Evolutionary conservation across 2,329 filamentous ascomycete genomes (phyloP).

Genomic region (Phoma sp.): DNA sequence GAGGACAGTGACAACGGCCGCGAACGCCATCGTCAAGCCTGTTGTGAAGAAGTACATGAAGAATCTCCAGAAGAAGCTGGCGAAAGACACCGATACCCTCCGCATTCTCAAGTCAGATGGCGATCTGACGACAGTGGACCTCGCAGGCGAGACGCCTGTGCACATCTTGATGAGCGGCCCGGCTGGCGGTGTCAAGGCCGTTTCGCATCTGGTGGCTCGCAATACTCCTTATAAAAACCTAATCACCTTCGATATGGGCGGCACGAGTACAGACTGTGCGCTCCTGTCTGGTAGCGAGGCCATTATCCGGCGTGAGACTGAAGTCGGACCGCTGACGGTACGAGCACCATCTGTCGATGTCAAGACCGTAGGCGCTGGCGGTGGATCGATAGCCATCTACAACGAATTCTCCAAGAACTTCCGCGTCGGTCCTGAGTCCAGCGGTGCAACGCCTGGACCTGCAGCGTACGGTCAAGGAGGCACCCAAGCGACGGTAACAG

Average conservation of each 20-base stretch:
- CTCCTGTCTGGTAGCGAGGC: constrained; percentile 53
- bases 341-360: constrained; percentile 57
- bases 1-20: constrained; percentile 55
- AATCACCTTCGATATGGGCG: constrained; percentile 60
- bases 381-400: constrained; percentile 57
- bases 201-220: constrained; percentile 54
- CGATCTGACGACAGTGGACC: constrained; percentile 53
- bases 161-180: constrained; percentile 58
- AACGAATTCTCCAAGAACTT: constrained; percentile 56
- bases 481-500: constrained; percentile 55
- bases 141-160: constrained; percentile 56
- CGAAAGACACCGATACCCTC: constrained; percentile 52
- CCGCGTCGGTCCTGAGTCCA: constrained; percentile 59
- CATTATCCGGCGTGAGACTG: constrained; percentile 54
- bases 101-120: constrained; percentile 59
- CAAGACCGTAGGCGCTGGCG: constrained; percentile 57
- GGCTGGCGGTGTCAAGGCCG: constrained; percentile 58
- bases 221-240: constrained; percentile 56
- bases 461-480: constrained; percentile 59
- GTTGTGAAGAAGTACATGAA: constrained; percentile 55
- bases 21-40: constrained; percentile 57
- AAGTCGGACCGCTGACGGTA: constrained; percentile 53
- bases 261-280: constrained; percentile 57
- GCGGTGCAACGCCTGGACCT: constrained; percentile 56
- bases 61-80: constrained; percentile 49